A percentile compares a stretch with the other conserved stretches of the same genome.
These are phyloP conservation scores for Diplocarpon rosae DNA, from an alignment of 2,329 filamentous ascomycete species.

Conservation along the genomic window DNA sequence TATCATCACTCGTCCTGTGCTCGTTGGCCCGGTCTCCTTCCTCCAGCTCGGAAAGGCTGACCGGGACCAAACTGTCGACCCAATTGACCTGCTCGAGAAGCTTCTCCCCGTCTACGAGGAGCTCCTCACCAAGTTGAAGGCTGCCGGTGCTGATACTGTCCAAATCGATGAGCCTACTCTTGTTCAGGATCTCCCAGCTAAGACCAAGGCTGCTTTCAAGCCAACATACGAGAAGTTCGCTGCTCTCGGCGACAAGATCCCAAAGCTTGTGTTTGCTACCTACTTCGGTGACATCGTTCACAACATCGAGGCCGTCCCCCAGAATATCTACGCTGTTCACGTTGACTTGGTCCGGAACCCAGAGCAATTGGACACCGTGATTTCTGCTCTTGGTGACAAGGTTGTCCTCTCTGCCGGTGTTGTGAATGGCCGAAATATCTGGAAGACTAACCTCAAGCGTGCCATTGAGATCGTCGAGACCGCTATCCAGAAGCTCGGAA, in stretches of 20 bases:
- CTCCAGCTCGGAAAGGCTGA: slow-evolving; percentile 96
- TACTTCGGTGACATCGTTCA: slow-evolving; percentile 99
- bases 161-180: slow-evolving; percentile 98
- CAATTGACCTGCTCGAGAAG: slow-evolving; percentile 87
- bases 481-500: slow-evolving; percentile 89
- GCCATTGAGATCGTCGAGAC: slow-evolving; percentile 85
- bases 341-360: slow-evolving; percentile 96
- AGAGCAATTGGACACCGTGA: slow-evolving; percentile 85
- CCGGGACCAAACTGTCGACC: slow-evolving; percentile 83
- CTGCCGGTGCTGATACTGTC: slow-evolving; percentile 87
- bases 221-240: slow-evolving; percentile 86
- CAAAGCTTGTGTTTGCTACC: slow-evolving; percentile 82
- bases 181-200: slow-evolving; percentile 82
- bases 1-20: slow-evolving; percentile 82
- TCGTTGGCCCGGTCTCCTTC: slow-evolving; percentile 95
- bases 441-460: slow-evolving; percentile 98
- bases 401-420: slow-evolving; percentile 92
- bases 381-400: slow-evolving; percentile 72
- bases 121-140: slow-evolving; percentile 87
- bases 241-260: slow-evolving; percentile 65
- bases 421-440: slow-evolving; percentile 98
- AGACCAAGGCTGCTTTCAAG: slow-evolving; percentile 96
- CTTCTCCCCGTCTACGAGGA: slow-evolving; percentile 91
- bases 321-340: slow-evolving; percentile 76
- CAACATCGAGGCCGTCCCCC: slow-evolving; percentile 86